Evolutionary conservation across 2,329 filamentous ascomycete species (phyloP), one percentile per base, ranked within the genome.

Genomic region (Ceratocystis cubensis): DNA sequence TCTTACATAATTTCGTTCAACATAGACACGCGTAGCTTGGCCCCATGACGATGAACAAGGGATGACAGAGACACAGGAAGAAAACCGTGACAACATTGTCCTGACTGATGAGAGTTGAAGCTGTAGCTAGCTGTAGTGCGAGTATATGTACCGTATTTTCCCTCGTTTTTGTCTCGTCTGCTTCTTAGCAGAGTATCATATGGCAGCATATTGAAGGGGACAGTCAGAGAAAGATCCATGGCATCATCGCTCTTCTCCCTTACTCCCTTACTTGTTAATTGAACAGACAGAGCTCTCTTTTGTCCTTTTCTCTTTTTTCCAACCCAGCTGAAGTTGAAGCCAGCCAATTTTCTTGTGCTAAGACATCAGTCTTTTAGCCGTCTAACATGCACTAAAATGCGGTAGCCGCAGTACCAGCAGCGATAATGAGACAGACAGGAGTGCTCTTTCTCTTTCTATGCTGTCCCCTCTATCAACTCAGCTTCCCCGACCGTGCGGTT

Each of bases 71-170:
- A 53, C 20, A 25, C 48, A 53, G 22, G 28, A 13, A 59, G n/a
- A 25, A 59, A 17, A 8, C 56, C 8, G 15, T 59, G 28, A 37
- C 25, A 37, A 25, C 28, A 17, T 30, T 59, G 28, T 15, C n/a
- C 15, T n/a, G 33, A 7, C 28, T 59, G 15, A 7, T 28, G 25
- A 13, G n/a, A 37, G 6, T 37, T 33, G 30, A 59, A 20, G 22
- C 56, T 59, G 56, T 37, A 30, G 56, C 33, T 33, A 20, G 22
- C 56, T 59, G 56, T 37, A 30, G 56, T 59, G 30, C 56, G 56
- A 59, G 56, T 59, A 53, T 28, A 25, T 28, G 48, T 53, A 25
- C 15, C 48, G 8, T 53, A 20, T 53, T 28, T 53, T 4, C 48
- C 25, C 7, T 53, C 8, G 22, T 28, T 13, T 25, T 25, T n/a